Evolutionary conservation across 805 yeast species (phyloP).

Genomic region (Metschnikowia baotianmanensis): DNA sequence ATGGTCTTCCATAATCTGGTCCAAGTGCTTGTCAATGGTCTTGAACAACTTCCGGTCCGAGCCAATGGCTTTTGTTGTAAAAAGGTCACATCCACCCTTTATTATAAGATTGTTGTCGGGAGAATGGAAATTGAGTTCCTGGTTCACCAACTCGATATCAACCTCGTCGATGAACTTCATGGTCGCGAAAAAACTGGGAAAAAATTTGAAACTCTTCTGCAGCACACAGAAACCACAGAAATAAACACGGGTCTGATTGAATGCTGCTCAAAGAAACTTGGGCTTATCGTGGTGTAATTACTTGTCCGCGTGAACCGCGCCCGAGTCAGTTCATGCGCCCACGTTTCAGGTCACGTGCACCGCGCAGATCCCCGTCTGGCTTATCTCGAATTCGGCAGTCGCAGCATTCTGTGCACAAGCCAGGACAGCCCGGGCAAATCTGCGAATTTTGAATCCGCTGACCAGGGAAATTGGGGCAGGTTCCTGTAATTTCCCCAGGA

Average conservation of each 20-base stretch:
- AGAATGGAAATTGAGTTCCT: constrained; percentile 54
- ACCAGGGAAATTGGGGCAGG: not conserved
- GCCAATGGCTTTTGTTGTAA: constrained; percentile 91
- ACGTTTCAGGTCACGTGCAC: constrained; percentile 13
- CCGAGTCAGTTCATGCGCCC: constrained; percentile 7
- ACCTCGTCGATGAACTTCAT: constrained; percentile 84
- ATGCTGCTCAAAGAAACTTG: not conserved
- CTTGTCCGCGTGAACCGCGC: constrained; percentile 9
- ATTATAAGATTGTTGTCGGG: constrained; percentile 48
- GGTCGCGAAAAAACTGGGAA: not conserved
- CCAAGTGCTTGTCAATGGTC: constrained; percentile 79
- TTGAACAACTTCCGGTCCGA: constrained; percentile 86
- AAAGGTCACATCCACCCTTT: constrained; percentile 87
- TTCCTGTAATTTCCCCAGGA: too few relatives aligned
- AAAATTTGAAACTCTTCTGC: not conserved
- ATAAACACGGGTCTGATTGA: too few relatives aligned
- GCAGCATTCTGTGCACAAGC: constrained; percentile 1
- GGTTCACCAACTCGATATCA: constrained; percentile 88
- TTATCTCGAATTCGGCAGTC: constrained; percentile 11
- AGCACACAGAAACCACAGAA: not conserved
- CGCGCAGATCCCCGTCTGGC: constrained; percentile 7
- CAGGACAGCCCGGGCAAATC: constrained; percentile 10
- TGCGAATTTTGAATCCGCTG: constrained; percentile 6
- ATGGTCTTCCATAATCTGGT: constrained; percentile 47
- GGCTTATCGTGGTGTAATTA: constrained; percentile 6